A percentile compares a stretch with the other conserved stretches of the same genome.
Conservation (phyloP, 176 grass and related monocot genomes). For the Thalia dealbata region DNA sequence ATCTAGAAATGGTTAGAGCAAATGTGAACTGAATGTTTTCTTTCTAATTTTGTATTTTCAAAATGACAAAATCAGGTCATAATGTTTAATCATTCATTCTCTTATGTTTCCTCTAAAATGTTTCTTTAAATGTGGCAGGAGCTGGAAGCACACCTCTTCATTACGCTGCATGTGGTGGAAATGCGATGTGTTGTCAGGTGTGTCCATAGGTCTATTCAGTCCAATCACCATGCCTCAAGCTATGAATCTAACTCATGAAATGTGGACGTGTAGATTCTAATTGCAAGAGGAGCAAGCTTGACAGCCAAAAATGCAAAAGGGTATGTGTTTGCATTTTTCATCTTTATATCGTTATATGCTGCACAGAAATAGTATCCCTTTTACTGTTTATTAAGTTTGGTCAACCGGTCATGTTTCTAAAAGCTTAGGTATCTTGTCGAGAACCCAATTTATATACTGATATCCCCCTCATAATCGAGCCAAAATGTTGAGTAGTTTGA, state of each 20-base stretch:
- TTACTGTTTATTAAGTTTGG: no score
- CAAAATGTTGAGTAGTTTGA: no score
- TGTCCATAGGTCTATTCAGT: slow-evolving; percentile 24
- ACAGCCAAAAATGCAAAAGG: slow-evolving; percentile 63
- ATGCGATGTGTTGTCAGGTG: slow-evolving; percentile 87
- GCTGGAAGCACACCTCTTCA: slow-evolving; percentile 85
- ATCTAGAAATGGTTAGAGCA: not conserved
- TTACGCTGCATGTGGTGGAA: slow-evolving; percentile 92
- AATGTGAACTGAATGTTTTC: no score
- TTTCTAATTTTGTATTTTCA: not conserved
- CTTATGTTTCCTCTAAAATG: not conserved
- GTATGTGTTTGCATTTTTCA: slow-evolving; percentile 31
- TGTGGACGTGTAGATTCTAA: slow-evolving; percentile 56
- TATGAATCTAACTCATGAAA: slow-evolving; percentile 4
- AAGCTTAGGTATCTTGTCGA: no score
- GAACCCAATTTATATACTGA: no score
- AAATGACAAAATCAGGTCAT: not conserved
- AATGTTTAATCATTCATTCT: slow-evolving; percentile 1
- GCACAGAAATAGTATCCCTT: no score
- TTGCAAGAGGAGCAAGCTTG: slow-evolving; percentile 75
- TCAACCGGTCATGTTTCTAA: no score
- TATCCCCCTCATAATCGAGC: no score
- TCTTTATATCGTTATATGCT: not conserved
- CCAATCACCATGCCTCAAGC: not conserved
- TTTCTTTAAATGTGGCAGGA: slow-evolving; percentile 40